Evolutionary conservation across 768 basidiomycete species (phyloP).

Genomic region (Phlegmacium glaucopus): DNA sequence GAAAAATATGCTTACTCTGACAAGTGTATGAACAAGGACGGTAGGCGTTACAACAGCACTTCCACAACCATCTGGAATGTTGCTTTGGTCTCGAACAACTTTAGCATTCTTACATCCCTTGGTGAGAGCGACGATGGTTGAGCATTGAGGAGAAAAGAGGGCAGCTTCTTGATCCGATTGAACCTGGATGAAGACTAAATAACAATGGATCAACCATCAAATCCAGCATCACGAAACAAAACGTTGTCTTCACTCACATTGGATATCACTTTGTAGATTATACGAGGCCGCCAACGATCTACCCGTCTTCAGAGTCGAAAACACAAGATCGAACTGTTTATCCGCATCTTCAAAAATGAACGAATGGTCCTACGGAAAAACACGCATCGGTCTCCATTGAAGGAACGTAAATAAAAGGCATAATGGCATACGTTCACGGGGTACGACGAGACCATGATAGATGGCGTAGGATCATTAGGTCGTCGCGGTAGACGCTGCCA

Average conservation of each 20-base stretch:
- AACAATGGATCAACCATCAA: neutral
- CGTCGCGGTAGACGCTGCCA: slow-evolving; percentile 95
- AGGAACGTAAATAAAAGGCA: neutral
- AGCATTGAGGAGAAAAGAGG: slow-evolving; percentile 68
- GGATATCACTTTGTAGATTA: slow-evolving; percentile 81
- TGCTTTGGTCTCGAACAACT: slow-evolving; percentile 57
- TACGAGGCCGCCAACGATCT: slow-evolving; percentile 89
- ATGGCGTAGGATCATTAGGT: slow-evolving; percentile 74
- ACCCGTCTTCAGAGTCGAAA: slow-evolving; percentile 71
- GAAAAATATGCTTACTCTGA: slow-evolving; percentile 53
- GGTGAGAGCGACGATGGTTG: slow-evolving; percentile 77
- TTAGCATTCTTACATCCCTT: slow-evolving; percentile 83
- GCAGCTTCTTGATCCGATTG: slow-evolving; percentile 58
- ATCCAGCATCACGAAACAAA: neutral
- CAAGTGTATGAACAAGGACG: slow-evolving; percentile 77
- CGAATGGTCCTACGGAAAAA: slow-evolving; percentile 45
- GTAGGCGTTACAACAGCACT: slow-evolving; percentile 75
- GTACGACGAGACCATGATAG: slow-evolving; percentile 88
- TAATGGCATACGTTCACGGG: slow-evolving; percentile 65
- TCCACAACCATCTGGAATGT: slow-evolving; percentile 89
- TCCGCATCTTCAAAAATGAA: slow-evolving; percentile 73
- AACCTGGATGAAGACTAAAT: slow-evolving; percentile 72
- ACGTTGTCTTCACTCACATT: slow-evolving; percentile 46
- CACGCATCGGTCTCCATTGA: neutral
- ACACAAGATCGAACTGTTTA: slow-evolving; percentile 82